These are phyloP conservation scores for Marasmius tenuissimus DNA, from an alignment of 1,284 basidiomycete species.

Conservation along the genomic window DNA sequence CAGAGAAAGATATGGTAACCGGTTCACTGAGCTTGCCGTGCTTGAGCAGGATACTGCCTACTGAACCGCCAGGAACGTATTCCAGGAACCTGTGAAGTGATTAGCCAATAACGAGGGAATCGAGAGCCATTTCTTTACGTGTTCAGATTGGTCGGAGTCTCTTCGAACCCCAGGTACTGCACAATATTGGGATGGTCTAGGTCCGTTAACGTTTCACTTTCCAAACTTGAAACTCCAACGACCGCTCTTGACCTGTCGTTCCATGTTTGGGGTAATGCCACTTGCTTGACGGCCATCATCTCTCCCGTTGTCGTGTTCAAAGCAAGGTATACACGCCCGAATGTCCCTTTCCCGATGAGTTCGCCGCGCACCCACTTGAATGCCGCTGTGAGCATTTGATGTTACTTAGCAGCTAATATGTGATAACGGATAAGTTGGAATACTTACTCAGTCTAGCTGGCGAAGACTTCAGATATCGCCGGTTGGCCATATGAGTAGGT, in stretches of 20 bases:
- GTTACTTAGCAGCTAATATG: background rate
- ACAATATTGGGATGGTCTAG: conserved; percentile 86
- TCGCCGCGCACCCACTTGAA: conserved; percentile 99
- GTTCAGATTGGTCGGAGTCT: conserved; percentile 71
- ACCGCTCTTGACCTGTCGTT: too few relatives aligned
- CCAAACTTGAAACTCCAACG: too few relatives aligned
- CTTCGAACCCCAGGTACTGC: conserved; percentile 82
- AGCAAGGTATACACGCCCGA: conserved; percentile 94
- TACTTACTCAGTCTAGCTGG: too few relatives aligned
- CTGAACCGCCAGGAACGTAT: conserved; percentile 86
- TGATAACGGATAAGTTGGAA: background rate
- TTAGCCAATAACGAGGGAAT: background rate
- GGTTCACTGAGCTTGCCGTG: conserved; percentile 80
- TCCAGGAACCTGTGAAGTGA: conserved; percentile 74
- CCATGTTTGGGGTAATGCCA: too few relatives aligned
- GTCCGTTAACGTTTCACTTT: conserved; percentile 81
- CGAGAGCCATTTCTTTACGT: conserved; percentile 47
- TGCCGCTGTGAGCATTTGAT: conserved; percentile 58
- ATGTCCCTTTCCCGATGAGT: conserved; percentile 95
- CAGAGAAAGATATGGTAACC: conserved; percentile 78
- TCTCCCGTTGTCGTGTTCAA: conserved; percentile 97
- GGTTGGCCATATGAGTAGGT: too few relatives aligned
- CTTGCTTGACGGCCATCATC: conserved; percentile 99
- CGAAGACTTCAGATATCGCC: too few relatives aligned
- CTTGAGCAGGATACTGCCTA: conserved; percentile 76